These are phyloP conservation scores for Senecio squalidus DNA, from an alignment of 140 eudicot species.

Conservation along the genomic window DNA sequence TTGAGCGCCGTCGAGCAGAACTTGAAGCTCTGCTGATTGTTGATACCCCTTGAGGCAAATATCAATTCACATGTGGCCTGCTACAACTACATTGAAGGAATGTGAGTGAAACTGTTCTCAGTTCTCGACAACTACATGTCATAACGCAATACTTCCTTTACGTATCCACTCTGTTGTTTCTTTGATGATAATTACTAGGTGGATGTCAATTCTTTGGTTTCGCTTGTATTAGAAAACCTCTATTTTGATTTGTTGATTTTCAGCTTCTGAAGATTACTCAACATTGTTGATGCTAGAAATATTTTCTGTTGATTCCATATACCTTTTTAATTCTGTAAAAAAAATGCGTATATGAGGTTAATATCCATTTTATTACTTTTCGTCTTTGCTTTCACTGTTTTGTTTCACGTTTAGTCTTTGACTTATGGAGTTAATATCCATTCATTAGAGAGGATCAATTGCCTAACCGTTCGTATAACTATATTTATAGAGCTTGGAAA, in stretches of 20 bases:
- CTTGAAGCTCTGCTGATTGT: slow-evolving; percentile 61
- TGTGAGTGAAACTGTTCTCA: slow-evolving; percentile 10
- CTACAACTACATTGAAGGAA: slow-evolving; percentile 1
- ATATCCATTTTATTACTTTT: too few relatives aligned
- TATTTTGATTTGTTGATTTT: slow-evolving; percentile 6
- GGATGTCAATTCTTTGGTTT: slow-evolving; percentile 19
- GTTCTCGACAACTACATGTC: not conserved
- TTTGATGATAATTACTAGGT: slow-evolving; percentile 16
- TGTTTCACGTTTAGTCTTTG: too few relatives aligned
- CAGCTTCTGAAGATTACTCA: not conserved
- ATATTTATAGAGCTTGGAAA: too few relatives aligned
- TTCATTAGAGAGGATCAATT: too few relatives aligned
- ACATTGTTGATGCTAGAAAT: slow-evolving; percentile 17
- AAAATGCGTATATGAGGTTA: too few relatives aligned
- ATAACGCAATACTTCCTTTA: not conserved
- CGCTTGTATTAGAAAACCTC: slow-evolving; percentile 2
- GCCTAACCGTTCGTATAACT: too few relatives aligned
- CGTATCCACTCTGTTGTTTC: slow-evolving; percentile 8
- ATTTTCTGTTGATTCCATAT: not conserved
- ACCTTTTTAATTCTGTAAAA: too few relatives aligned
- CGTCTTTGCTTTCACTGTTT: too few relatives aligned
- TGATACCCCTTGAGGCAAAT: slow-evolving; percentile 31
- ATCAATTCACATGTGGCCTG: not conserved
- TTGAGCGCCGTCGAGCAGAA: slow-evolving; percentile 74
- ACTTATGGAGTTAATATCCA: too few relatives aligned